Evolutionary conservation across 2,329 filamentous ascomycete species (phyloP).

Genomic region (Nothopassalora personata): DNA sequence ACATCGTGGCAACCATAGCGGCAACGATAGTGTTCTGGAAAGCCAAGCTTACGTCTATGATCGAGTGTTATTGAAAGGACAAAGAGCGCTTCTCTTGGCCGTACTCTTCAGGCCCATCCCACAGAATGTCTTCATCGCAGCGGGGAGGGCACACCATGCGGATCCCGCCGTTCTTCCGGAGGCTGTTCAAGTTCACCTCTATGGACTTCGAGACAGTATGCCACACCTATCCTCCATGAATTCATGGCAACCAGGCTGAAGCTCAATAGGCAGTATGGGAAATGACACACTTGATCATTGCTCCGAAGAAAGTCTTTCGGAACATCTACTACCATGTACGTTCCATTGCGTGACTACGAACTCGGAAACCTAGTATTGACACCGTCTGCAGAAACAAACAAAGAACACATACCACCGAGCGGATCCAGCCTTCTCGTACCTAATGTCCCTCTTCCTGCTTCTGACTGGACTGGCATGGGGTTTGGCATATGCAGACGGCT

Average conservation of each 20-base stretch:
- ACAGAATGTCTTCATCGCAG: slow-evolving; percentile 25
- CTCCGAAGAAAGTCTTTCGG: slow-evolving; percentile 65
- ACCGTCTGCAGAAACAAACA: slow-evolving; percentile 41
- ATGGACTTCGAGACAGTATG: slow-evolving; percentile 65
- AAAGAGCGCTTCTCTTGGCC: neutral
- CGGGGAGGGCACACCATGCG: slow-evolving; percentile 48
- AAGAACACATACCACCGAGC: slow-evolving; percentile 66
- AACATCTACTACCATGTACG: slow-evolving; percentile 65
- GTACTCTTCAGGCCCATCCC: neutral
- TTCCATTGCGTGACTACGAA: neutral
- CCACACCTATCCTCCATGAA: neutral
- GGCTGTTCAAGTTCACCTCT: slow-evolving; percentile 65
- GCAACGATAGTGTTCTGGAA: neutral
- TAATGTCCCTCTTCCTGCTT: slow-evolving; percentile 60
- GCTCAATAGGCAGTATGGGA: slow-evolving; percentile 56
- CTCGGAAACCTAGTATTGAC: neutral
- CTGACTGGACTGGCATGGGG: slow-evolving; percentile 55
- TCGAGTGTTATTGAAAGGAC: neutral
- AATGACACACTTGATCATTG: slow-evolving; percentile 63
- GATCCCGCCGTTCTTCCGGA: slow-evolving; percentile 63
- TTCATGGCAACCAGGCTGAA: neutral
- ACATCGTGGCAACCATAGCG: neutral
- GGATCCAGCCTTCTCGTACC: slow-evolving; percentile 65
- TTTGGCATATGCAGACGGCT: slow-evolving; percentile 47
- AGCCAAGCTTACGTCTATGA: neutral